Percentiles rank a stretch among this genome's conserved stretches.
Evolutionary conservation across 2,329 filamentous ascomycete genomes (phyloP).

Genomic region (Calonectria pseudoturangicola): DNA sequence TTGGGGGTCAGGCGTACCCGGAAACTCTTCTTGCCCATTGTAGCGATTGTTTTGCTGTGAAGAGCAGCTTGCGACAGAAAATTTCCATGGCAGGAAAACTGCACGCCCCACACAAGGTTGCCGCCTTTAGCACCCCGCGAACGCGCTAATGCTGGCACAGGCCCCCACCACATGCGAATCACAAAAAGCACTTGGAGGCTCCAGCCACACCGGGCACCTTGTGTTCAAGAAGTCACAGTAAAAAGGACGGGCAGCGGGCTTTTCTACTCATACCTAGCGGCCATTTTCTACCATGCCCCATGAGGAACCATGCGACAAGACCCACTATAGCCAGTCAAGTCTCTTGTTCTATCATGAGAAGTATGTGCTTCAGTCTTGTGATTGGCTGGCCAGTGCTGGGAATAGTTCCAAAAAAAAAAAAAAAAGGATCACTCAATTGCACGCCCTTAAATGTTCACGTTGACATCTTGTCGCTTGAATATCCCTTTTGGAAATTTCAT

Average conservation of each 20-base stretch:
- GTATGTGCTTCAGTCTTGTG: too few relatives aligned
- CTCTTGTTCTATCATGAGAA: background rate
- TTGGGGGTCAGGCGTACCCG: constrained; percentile 53
- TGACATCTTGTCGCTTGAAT: background rate
- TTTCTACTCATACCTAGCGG: background rate
- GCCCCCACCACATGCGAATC: constrained; percentile 21
- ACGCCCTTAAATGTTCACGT: too few relatives aligned
- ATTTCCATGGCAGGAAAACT: constrained; percentile 48
- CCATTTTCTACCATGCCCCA: background rate
- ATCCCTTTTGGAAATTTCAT: background rate
- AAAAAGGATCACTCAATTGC: too few relatives aligned
- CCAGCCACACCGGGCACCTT: constrained; percentile 13
- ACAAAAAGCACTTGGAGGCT: constrained; percentile 8
- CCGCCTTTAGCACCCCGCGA: constrained; percentile 47
- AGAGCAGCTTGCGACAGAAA: constrained; percentile 53
- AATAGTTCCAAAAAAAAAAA: too few relatives aligned
- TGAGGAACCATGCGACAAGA: background rate
- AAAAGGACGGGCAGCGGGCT: background rate
- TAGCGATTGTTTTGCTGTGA: constrained; percentile 52
- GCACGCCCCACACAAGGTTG: constrained; percentile 44
- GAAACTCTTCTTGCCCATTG: constrained; percentile 62
- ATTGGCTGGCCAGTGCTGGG: too few relatives aligned
- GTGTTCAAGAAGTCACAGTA: background rate
- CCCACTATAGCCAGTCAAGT: background rate
- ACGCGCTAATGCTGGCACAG: constrained; percentile 46